These are phyloP conservation scores for Tetrahymena malaccensis DNA, from an alignment of 73 alveolate genomes.

Conservation along the genomic window DNA sequence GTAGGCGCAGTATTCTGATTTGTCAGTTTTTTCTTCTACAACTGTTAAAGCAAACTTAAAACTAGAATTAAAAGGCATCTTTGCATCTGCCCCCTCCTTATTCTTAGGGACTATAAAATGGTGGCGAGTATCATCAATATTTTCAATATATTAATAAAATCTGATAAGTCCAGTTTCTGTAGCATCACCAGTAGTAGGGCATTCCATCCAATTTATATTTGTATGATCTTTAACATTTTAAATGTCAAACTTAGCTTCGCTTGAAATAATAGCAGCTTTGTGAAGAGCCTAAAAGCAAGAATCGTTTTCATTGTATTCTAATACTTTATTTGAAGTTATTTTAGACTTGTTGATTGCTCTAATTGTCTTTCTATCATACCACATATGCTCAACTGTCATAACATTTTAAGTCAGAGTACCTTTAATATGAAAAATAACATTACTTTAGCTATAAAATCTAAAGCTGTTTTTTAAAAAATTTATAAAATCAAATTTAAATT, in stretches of 20 bases:
- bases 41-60: slow-evolving; percentile 1
- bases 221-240: neutral
- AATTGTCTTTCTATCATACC: slow-evolving; percentile 45
- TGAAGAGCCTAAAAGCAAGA: neutral
- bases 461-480: too few species aligned
- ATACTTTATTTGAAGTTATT: neutral
- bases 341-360: slow-evolving; percentile 2
- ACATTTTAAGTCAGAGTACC: slow-evolving; percentile 84
- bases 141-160: slow-evolving; percentile 67
- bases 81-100: neutral
- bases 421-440: neutral
- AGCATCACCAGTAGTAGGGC: slow-evolving; percentile 79
- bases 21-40: neutral
- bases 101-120: neutral
- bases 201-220: slow-evolving; percentile 14
- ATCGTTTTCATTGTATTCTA: slow-evolving; percentile 13
- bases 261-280: slow-evolving; percentile 1
- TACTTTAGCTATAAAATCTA: too few species aligned
- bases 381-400: slow-evolving; percentile 83
- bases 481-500: too few species aligned
- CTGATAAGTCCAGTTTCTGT: slow-evolving; percentile 83
- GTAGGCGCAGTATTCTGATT: slow-evolving; percentile 28
- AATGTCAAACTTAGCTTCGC: slow-evolving; percentile 11
- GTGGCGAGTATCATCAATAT: slow-evolving; percentile 35
- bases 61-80: slow-evolving; percentile 10